Evolutionary conservation across 2,329 filamentous ascomycete species (phyloP).

Genomic region (Trichoderma asperellum): DNA sequence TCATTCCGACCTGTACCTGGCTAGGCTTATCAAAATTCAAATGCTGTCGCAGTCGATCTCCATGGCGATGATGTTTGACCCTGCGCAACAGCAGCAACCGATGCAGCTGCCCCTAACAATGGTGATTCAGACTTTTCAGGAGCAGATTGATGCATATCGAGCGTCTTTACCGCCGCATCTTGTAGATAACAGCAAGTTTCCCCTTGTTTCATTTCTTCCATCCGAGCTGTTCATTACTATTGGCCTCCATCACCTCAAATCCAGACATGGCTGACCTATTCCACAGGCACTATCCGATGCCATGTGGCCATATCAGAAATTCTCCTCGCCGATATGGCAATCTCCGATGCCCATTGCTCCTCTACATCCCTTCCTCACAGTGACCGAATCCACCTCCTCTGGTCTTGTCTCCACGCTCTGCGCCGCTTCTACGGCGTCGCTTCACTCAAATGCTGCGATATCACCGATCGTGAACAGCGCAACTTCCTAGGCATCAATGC

Average conservation of each 20-base stretch:
- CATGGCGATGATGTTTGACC: constrained; percentile 43
- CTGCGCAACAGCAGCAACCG: constrained; percentile 31
- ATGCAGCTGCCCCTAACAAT: constrained; percentile 47
- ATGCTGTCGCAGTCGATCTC: constrained; percentile 54
- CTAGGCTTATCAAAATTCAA: constrained; percentile 53
- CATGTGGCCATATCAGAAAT: constrained; percentile 52
- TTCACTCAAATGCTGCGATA: constrained; percentile 37
- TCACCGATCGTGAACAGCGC: constrained; percentile 37
- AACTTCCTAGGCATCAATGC: constrained; percentile 49
- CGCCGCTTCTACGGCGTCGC: constrained; percentile 45
- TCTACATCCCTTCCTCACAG: constrained; percentile 40
- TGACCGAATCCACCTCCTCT: constrained; percentile 52
- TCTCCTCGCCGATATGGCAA: constrained; percentile 52
- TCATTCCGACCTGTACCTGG: constrained; percentile 49
- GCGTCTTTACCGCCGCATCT: constrained; percentile 44
- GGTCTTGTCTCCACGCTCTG: constrained; percentile 48
- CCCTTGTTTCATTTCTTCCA: neutral
- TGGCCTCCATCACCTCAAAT: neutral
- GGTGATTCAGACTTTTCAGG: constrained; percentile 50
- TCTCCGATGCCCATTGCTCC: constrained; percentile 45
- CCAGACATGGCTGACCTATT: neutral
- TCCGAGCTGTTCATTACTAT: neutral
- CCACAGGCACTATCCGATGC: constrained; percentile 45
- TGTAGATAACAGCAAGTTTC: constrained; percentile 40
- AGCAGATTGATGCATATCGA: constrained; percentile 48